Evolutionary conservation across 768 basidiomycete genomes (phyloP).

Genomic region (Suillus fuscotomentosus): DNA sequence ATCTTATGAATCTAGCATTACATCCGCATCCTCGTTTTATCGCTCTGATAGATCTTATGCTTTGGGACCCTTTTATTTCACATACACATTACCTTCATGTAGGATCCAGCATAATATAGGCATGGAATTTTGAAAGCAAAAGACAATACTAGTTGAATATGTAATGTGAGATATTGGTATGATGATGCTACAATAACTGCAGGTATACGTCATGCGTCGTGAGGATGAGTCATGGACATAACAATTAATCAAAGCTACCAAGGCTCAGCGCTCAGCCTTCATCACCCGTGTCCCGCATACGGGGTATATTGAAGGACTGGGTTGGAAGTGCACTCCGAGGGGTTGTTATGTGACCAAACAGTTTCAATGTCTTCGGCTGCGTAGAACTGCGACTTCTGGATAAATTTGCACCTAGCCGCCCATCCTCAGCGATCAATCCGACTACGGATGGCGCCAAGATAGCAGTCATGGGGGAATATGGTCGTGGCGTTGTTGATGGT

Average conservation of each 20-base stretch:
- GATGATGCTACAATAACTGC: conserved; percentile 3
- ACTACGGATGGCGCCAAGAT: conserved; percentile 22
- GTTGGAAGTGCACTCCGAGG: conserved; percentile 56
- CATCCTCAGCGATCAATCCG: conserved; percentile 40
- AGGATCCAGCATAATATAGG: conserved; percentile 6
- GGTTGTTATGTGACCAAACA: conserved; percentile 24
- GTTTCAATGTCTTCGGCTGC: conserved; percentile 41
- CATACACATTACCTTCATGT: not conserved
- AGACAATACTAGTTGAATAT: conserved; percentile 4
- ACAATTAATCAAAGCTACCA: conserved; percentile 6
- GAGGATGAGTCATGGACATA: not conserved
- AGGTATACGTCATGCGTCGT: not conserved
- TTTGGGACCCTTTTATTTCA: not conserved
- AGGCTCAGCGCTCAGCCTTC: conserved; percentile 29
- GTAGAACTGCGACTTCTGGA: conserved; percentile 61
- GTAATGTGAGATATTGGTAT: conserved; percentile 7
- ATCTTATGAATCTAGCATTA: not conserved
- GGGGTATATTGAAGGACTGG: conserved; percentile 45
- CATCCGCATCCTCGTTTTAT: not conserved
- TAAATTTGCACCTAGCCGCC: conserved; percentile 49
- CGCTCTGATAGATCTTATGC: not conserved
- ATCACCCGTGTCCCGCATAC: conserved; percentile 19
- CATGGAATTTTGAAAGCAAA: conserved; percentile 3
- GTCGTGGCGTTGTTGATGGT: conserved; percentile 49
- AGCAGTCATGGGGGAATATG: conserved; percentile 57